Evolutionary conservation across 768 basidiomycete genomes (phyloP).

Genomic region (Suillus plorans): DNA sequence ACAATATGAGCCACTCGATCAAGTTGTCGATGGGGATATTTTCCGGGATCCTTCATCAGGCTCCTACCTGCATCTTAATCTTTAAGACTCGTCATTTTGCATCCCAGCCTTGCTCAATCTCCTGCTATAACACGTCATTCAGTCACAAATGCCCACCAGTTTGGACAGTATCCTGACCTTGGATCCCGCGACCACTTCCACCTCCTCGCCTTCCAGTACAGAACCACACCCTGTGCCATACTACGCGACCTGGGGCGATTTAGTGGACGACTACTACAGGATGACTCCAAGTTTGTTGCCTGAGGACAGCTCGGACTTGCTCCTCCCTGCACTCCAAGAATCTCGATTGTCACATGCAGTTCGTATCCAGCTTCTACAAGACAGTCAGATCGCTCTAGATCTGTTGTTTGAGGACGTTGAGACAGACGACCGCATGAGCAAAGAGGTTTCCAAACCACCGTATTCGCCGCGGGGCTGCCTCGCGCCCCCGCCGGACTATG

Average conservation of each 20-base stretch:
- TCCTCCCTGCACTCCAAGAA: constrained; percentile 19
- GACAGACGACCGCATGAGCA: not conserved
- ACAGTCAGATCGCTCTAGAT: constrained; percentile 27
- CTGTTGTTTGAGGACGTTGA: constrained; percentile 20
- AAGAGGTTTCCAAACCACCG: not conserved
- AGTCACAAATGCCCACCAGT: not conserved
- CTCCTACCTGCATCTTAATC: too few relatives aligned
- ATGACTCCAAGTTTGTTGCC: constrained; percentile 5
- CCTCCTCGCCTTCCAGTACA: not conserved
- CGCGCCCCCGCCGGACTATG: not conserved
- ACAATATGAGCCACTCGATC: not conserved
- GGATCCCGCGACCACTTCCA: not conserved
- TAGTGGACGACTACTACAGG: constrained; percentile 13
- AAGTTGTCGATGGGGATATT: not conserved
- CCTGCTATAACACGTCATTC: not conserved
- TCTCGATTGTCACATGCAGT: constrained; percentile 16
- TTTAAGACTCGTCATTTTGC: not conserved
- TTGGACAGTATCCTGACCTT: too few relatives aligned
- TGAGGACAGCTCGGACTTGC: constrained; percentile 9
- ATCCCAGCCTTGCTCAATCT: not conserved
- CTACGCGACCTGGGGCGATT: constrained; percentile 18
- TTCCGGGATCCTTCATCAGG: too few relatives aligned
- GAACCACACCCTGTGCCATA: constrained; percentile 16
- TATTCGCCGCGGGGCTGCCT: not conserved
- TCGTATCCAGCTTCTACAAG: not conserved